A percentile compares a stretch with the other conserved stretches of the same genome.
phyloP scores from a whole-genome alignment of 768 basidiomycete genomes.

The Serendipita sp. region DNA sequence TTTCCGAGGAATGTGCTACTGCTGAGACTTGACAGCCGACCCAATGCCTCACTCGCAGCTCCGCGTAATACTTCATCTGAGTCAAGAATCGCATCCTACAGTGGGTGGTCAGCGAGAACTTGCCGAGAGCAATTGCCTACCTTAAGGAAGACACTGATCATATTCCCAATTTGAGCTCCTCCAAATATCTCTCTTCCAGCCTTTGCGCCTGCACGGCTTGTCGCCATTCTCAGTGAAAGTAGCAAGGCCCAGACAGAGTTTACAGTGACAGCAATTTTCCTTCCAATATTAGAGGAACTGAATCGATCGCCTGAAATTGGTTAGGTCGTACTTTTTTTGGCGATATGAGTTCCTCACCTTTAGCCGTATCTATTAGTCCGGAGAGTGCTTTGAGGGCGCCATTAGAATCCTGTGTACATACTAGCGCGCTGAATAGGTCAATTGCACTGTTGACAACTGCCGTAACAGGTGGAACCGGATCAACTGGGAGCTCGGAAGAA shows the following conservation, averaged over 20 bases:
- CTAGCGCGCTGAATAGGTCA: conserved; percentile 65
- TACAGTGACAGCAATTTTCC: conserved; percentile 68
- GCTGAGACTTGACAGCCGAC: conserved; percentile 68
- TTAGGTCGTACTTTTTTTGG: neutral
- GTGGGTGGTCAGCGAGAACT: conserved; percentile 8
- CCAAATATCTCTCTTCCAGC: conserved; percentile 55
- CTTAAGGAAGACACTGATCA: conserved; percentile 62
- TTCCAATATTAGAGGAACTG: conserved; percentile 48
- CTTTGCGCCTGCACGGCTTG: conserved; percentile 16
- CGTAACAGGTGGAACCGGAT: conserved; percentile 59
- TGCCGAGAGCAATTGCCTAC: conserved; percentile 24
- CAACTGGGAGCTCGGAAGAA: conserved; percentile 27
- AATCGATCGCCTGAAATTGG: neutral
- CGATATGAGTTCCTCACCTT: neutral
- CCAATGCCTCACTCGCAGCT: conserved; percentile 76
- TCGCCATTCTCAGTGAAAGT: conserved; percentile 37
- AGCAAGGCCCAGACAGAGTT: conserved; percentile 67
- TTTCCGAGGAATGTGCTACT: conserved; percentile 70
- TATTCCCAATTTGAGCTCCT: conserved; percentile 40
- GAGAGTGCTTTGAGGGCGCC: neutral
- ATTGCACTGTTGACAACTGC: conserved; percentile 80
- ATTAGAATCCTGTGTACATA: conserved; percentile 57
- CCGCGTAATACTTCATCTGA: conserved; percentile 61
- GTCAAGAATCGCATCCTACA: conserved; percentile 64
- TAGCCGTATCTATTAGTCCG: conserved; percentile 2